Conservation (phyloP, 78 protist genomes). For the Tieghemostelium lacteum region DNA sequence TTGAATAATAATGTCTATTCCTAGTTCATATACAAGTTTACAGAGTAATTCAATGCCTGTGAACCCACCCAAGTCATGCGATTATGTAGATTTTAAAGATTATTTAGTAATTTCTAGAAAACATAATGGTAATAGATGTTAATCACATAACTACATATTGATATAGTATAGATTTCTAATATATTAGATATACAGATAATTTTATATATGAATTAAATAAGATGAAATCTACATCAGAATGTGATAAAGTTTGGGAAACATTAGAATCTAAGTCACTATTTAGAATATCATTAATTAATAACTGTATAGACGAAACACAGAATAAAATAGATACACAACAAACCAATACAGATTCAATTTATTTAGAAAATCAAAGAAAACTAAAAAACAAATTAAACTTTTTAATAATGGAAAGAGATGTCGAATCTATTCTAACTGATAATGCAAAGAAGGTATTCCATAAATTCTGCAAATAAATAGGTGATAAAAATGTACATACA, state of each 20-base stretch:
- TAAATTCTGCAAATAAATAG: constrained; percentile 42
- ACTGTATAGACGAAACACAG: constrained; percentile 43
- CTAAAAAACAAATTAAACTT: constrained; percentile 14
- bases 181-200: constrained; percentile 2
- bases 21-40: too few species aligned
- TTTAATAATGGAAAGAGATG: constrained; percentile 37
- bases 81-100: constrained; percentile 63
- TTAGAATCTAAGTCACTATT: not conserved
- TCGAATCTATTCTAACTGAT: constrained; percentile 4
- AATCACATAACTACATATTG: not conserved
- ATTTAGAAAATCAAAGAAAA: constrained; percentile 20
- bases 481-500: too few species aligned
- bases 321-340: constrained; percentile 4
- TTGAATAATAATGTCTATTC: too few species aligned
- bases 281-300: constrained; percentile 15
- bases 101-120: constrained; percentile 40
- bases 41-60: constrained; percentile 3
- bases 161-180: not conserved
- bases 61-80: constrained; percentile 19
- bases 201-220: constrained; percentile 57
- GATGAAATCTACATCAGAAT: constrained; percentile 21
- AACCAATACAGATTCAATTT: not conserved
- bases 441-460: constrained; percentile 30
- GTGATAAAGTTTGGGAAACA: constrained; percentile 33
- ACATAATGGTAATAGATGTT: not conserved